Evolutionary conservation across 495 filamentous ascomycete genomes (phyloP), one percentile per base, ranked within the genome.

Genomic region (Penicillium angulare): DNA sequence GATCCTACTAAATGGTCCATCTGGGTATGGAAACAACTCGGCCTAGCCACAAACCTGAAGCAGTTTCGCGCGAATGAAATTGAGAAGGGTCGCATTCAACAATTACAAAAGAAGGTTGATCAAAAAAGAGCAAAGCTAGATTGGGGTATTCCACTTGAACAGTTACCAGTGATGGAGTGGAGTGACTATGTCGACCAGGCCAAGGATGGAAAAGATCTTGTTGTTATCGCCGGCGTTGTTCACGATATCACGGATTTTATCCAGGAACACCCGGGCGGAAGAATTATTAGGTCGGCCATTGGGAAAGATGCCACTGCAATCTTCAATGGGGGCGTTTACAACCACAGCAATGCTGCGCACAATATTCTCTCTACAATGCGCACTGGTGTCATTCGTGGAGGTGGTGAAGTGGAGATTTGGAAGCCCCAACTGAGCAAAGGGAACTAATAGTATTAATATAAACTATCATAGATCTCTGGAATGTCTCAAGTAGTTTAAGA

Each of bases 1-100:
- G 91, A 96, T 70, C 91, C 90, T 10, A 96, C 91, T 51, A 96
- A 96, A 74, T 95, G 90, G 90, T 79, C 70, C 57, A 96, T 96
- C 77, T 92, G 86, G 86, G 57, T 77, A 54, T 90, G 84, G 86
- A 95, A 93, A 81, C 82, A 90, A 68, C 73, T 95, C 35, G 90
- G 91, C 26, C 80, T 96, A 46, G 91, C 91, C 51, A 88, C 84
- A 66, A 86, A 95, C 66, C 81, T 95, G 18, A 96, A 96, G 79
- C 83, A 91, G 61, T 95, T 96, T 81, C 86, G 86, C 61, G 74
- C 82, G 60, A 96, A 96, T 71, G 91, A 95, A 69, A 95, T 95
- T 53, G 89, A 95, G 74, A 95, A 95, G 79, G 90, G 91, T 5
- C 87, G 91, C 58, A 76, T 95, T 26, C 90, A 96, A 72, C 91